phyloP scores from a whole-genome alignment of 2,329 filamentous ascomycete species.

The Venturia nashicola region DNA sequence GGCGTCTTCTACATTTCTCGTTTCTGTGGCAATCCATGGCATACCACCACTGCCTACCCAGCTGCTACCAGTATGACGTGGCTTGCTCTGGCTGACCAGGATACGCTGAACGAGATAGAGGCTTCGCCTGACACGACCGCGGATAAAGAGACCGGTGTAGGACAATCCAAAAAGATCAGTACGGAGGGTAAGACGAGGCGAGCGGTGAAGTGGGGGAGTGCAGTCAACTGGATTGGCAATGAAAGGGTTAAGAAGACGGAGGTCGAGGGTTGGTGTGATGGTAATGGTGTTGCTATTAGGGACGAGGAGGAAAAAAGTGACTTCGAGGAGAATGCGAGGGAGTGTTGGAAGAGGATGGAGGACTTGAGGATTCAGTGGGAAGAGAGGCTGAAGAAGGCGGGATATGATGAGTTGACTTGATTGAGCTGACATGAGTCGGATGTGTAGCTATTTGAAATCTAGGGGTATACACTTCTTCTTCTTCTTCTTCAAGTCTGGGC shows the following conservation, averaged over 20 bases:
- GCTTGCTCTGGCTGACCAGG: constrained; percentile 58
- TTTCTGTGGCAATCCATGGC: constrained; percentile 79
- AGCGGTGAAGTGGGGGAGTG: constrained; percentile 74
- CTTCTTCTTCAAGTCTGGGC: no score
- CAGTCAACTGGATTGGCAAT: constrained; percentile 45
- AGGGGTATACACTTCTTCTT: no score
- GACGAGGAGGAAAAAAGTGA: constrained; percentile 41
- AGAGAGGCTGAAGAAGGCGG: constrained; percentile 22
- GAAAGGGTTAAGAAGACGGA: constrained; percentile 63
- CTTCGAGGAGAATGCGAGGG: constrained; percentile 50
- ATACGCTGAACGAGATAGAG: constrained; percentile 45
- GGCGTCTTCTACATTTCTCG: constrained; percentile 59
- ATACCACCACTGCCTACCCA: constrained; percentile 61
- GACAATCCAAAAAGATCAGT: not conserved
- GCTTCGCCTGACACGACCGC: constrained; percentile 16
- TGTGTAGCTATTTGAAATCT: no score
- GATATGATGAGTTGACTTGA: constrained; percentile 9
- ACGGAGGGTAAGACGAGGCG: constrained; percentile 17
- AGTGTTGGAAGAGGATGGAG: constrained; percentile 62
- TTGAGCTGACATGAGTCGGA: not conserved
- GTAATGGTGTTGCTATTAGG: constrained; percentile 31
- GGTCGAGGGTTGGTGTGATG: constrained; percentile 48
- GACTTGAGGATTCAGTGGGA: constrained; percentile 53
- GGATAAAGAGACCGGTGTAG: not conserved
- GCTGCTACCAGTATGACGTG: constrained; percentile 68